Evolutionary conservation across 75 land plant genomes (phyloP), one percentile per base, ranked within the genome.

Genomic region (Cupressus sempervirens): DNA sequence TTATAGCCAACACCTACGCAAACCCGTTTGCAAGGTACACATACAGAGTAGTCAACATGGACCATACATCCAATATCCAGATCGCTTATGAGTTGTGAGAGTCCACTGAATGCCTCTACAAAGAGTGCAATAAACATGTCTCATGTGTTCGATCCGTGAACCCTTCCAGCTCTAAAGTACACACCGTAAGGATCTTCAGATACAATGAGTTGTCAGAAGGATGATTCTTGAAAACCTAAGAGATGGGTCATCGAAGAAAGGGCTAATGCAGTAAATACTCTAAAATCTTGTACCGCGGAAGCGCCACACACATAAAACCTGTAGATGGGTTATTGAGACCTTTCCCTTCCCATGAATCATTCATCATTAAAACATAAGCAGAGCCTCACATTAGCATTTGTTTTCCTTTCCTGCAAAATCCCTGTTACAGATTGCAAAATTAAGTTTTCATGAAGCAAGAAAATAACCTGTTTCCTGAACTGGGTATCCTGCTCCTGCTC

Each of bases 391-490:
- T 79, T 40, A 79, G n/a, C 46, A 41, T 29, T 20, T 26, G n/a
- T 38, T 32, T 43, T 40, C 45, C 29, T 79, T 43, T 40, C 46
- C 46, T 79, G 81, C 29, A 79, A 79, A 79, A 79, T 23, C 81
- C 81, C 81, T 79, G 45, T 79, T 79, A 79, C 81, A 79, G 77
- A 62, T 62, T 70, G 40, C 3, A 79, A 79, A 79, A 79, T 79
- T 43, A 70, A 79, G 46, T 36, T 79, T 50, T 75, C 41, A 79
- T 79, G 81, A 43, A 79, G 52, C 48, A 79, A 79, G 81, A 79
- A 43, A 79, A 41, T 79, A 79, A 79, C 81, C 81, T 79, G 81
- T 79, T 79, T 41, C 50, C 41, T 41, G 77, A 36, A 75, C 77
- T 45, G 30, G 29, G 12, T 26, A 43, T 79, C 46, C 20, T 43